Conservation (phyloP, 1,284 basidiomycete genomes). For the Termitomyces sp. region DNA sequence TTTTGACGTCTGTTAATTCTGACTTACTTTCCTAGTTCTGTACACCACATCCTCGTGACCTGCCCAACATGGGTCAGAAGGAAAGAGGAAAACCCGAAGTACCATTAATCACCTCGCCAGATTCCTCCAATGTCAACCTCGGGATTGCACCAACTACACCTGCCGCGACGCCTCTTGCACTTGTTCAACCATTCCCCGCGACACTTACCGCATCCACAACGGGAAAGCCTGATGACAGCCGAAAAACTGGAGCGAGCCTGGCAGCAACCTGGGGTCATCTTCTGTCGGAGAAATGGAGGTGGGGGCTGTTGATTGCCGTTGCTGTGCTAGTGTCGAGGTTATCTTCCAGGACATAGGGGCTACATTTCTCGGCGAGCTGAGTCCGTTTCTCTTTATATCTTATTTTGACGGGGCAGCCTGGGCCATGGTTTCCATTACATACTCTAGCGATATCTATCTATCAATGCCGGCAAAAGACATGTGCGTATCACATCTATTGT, state of each 20-base stretch:
- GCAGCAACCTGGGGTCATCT: conserved; percentile 55
- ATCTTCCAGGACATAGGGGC: conserved; percentile 30
- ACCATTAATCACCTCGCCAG: conserved; percentile 7
- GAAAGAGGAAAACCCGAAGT: conserved; percentile 50
- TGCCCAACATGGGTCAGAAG: conserved; percentile 86
- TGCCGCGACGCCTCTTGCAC: not conserved
- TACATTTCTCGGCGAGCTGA: not conserved
- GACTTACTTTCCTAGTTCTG: conserved; percentile 51
- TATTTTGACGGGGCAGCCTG: not conserved
- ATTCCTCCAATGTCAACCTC: conserved; percentile 6
- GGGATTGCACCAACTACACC: not conserved
- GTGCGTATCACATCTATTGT: not conserved
- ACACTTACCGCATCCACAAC: conserved; percentile 2
- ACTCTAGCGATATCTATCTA: conserved; percentile 10
- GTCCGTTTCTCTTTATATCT: conserved; percentile 6
- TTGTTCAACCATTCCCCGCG: not conserved
- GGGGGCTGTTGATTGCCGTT: conserved; percentile 71
- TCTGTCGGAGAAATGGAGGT: conserved; percentile 79
- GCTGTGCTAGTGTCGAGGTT: conserved; percentile 72
- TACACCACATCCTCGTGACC: conserved; percentile 55
- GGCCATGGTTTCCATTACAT: not conserved
- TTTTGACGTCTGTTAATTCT: conserved; percentile 18
- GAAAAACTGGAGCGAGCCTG: conserved; percentile 35
- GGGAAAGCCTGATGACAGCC: conserved; percentile 19
- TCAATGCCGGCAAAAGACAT: conserved; percentile 3